Evolutionary conservation across 179 eudicot species (phyloP), one percentile per base, ranked within the genome.

Genomic region (Silene vulgaris): DNA sequence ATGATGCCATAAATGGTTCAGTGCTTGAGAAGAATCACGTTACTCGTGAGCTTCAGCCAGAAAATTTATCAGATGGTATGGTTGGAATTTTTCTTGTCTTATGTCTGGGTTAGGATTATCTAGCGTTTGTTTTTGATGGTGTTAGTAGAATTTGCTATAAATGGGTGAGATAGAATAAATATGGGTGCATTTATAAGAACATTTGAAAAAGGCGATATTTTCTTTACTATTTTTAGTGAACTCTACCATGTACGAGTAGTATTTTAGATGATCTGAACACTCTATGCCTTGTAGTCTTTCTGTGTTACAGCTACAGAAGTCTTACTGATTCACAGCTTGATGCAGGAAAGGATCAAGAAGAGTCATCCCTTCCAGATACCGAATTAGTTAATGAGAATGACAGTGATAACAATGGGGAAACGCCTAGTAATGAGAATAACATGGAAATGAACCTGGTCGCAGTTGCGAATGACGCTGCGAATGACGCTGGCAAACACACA

Each of bases 291-390:
- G 72, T 61, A 52, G 77, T 28, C 69, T 28, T 75, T 73, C 43
- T 30, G 14, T 12, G 70, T 69, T 19, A 72, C 26, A 50, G 62
- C 67, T 71, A 5, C 81, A 35, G 76, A 74, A 63, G 23, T 76
- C 77, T 76, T 80, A 76, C 78, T 73, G 77, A 76, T 81, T 74
- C 83, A 66, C 81, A 80, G 77, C 77, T 82, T 79, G 82, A 86
- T 86, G 78, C 84, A 74, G 89, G 81, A 75, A 72, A 78, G 52
- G 40, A 21, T 73, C 65, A 40, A 60, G 80, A 67, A 71, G 79
- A 77, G 79, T 76, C 80, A 68, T 69, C 28, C 56, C 77, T 54
- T 80, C 37, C 60, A 71, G 80, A 63, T 74, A 43, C 76, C 35
- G 70, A 56, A 66, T 50, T 69, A 60, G 70, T 43, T 50, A 74